These are phyloP conservation scores for Neofusicoccum parvum DNA, from an alignment of 2,329 filamentous ascomycete species.

Conservation along the genomic window DNA sequence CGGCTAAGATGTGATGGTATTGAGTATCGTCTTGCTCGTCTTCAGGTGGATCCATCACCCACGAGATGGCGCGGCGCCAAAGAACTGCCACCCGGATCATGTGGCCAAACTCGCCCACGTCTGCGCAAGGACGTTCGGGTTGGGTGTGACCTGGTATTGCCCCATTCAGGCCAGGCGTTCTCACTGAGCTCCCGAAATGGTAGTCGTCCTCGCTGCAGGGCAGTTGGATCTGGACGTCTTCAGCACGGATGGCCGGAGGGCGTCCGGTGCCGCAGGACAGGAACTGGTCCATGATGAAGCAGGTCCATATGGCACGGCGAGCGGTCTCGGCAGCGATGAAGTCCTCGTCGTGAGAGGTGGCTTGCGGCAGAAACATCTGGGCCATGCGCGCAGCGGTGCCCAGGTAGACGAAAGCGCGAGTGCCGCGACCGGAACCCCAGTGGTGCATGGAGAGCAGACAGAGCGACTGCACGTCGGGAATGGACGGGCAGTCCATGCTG, in stretches of 20 bases:
- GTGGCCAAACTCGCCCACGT: constrained; percentile 14
- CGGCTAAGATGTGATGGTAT: background rate
- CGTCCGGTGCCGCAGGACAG: constrained; percentile 4
- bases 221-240: constrained; percentile 5
- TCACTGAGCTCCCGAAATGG: constrained; percentile 11
- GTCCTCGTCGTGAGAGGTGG: constrained; percentile 7
- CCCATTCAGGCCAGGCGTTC: background rate
- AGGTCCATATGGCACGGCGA: constrained; percentile 13
- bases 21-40: constrained; percentile 10
- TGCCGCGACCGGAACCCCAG: constrained; percentile 16
- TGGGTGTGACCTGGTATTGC: background rate
- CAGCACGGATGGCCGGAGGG: background rate
- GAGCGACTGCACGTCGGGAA: constrained; percentile 16
- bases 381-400: constrained; percentile 17
- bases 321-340: constrained; percentile 12
- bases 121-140: background rate
- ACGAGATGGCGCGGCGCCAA: constrained; percentile 5
- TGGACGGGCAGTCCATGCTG: constrained; percentile 14
- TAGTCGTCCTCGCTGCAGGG: constrained; percentile 15
- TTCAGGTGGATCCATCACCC: constrained; percentile 12
- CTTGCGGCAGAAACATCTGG: constrained; percentile 16
- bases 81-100: constrained; percentile 11
- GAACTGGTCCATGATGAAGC: constrained; percentile 20
- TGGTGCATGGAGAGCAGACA: constrained; percentile 13
- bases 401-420: constrained; percentile 8